Conservation (phyloP, 306 rosid genomes). For the Casuarina glauca region DNA sequence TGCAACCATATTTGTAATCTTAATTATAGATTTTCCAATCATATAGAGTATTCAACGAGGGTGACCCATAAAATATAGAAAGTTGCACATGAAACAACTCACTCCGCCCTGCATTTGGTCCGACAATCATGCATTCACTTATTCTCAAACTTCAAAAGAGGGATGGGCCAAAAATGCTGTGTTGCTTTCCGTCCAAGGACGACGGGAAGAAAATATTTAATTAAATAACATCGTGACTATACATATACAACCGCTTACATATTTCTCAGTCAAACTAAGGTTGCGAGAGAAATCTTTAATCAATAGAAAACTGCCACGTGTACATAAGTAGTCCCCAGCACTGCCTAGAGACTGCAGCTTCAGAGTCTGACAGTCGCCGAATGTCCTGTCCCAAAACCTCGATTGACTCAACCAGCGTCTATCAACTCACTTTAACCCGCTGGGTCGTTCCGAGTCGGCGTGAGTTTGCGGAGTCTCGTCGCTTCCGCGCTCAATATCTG, state of each 20-base stretch:
- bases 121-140: background rate
- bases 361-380: background rate
- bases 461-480: constrained; percentile 39
- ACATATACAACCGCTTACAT: background rate
- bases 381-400: background rate
- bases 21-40: too few species aligned
- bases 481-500: constrained; percentile 50
- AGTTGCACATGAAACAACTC: background rate
- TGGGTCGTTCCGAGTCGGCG: constrained; percentile 16
- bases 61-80: background rate
- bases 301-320: background rate
- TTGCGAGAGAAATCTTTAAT: background rate
- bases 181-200: too few species aligned
- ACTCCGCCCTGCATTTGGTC: background rate
- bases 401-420: background rate
- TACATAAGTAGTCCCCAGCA: background rate
- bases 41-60: background rate
- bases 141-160: too few species aligned
- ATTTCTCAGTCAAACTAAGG: background rate
- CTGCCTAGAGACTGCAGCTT: background rate
- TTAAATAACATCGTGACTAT: background rate
- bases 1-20: background rate
- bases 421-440: background rate
- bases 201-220: background rate
- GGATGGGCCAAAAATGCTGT: too few species aligned